These are phyloP conservation scores for Xylaria curta DNA, from an alignment of 495 filamentous ascomycete species.

Conservation along the genomic window DNA sequence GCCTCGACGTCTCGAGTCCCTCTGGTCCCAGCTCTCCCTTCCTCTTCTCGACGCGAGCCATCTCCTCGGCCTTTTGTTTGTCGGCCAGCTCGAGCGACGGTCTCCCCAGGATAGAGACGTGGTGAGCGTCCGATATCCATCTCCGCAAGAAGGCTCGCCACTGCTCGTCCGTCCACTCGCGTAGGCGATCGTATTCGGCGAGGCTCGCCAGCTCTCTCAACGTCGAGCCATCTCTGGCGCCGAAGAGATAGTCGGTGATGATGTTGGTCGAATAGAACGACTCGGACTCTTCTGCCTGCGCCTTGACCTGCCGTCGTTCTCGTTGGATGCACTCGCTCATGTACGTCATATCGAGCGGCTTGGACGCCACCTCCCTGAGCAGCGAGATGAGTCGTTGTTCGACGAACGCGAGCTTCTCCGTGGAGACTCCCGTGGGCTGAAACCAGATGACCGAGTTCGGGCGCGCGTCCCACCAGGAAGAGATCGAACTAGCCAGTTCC, in stretches of 20 bases:
- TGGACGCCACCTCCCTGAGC: conserved; percentile 76
- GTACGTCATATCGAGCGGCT: conserved; percentile 86
- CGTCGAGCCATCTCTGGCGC: conserved; percentile 81
- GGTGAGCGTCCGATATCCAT: conserved; percentile 85
- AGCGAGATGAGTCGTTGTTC: conserved; percentile 86
- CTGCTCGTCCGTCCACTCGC: conserved; percentile 78
- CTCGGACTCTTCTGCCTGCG: conserved; percentile 75
- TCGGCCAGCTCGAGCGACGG: conserved; percentile 74
- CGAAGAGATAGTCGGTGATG: conserved; percentile 91
- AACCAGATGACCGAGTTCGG: conserved; percentile 86
- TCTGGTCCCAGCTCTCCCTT: conserved; percentile 57
- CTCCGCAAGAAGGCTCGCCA: conserved; percentile 83
- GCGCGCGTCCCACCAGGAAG: conserved; percentile 74
- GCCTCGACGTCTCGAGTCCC: conserved; percentile 69
- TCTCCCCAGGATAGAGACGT: conserved; percentile 87
- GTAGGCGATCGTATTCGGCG: conserved; percentile 75
- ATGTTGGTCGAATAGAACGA: conserved; percentile 78
- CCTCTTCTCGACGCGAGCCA: conserved; percentile 60
- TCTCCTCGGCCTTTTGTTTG: conserved; percentile 75
- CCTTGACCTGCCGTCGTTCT: conserved; percentile 78
- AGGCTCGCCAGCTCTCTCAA: conserved; percentile 71
- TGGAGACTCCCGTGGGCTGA: conserved; percentile 81
- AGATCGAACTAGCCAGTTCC: conserved; percentile 83
- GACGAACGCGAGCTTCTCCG: conserved; percentile 80
- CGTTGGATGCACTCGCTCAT: conserved; percentile 83